Base-by-base conservation (phyloP, 345 rosid genomes). In the Xanthoceras sorbifolium region DNA sequence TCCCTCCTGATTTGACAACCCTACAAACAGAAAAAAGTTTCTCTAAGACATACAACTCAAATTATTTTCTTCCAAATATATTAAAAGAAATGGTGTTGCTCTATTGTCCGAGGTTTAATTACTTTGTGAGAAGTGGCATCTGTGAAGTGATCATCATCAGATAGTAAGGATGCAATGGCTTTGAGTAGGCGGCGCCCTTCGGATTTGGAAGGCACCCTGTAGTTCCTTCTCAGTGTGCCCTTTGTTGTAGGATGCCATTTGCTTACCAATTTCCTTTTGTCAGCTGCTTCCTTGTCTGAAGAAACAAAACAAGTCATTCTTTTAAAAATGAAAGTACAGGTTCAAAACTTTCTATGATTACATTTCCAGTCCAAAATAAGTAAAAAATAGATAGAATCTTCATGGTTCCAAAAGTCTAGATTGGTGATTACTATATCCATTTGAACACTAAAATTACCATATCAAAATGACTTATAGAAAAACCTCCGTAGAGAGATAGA, bases 121-220 rank as follows among this genome's bases (percentile, higher is more conserved):
- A 94, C 99, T 95, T 93, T 89, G 89, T 94, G 98, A 71, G 98
- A 89, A 76, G 92, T 86, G 62, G 94, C 97, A 80, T 94, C 98
- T 5, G 82, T 82, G 67, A 94, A 94, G 81, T 94, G 93, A 78
- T 93, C 95, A 82, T 94, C 98, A 63, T 91, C 97, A 2, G 98
- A 90, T 23, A 91, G 93, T 76, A 95, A 87, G 60, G 97, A 86
- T 0, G 97, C 92, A 80, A 95, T 84, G n/a, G 92, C 90, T 87
- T 82, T 91, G 22, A 95, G 99, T 23, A 93, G 90, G 69, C 91
- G 92, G 61, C 86, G 83, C 61, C 97, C 97, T 86, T 93, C 96
- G 1, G 91, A 81, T 87, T 90, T 90, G 48, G 98, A 95, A 72
- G 96, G 96, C 44, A 95, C 86, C 82, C 96, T 88, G 81, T 93